Evolutionary conservation across 345 rosid species (phyloP), one percentile per base, ranked within the genome.

Genomic region (Citrus mangshanensis): DNA sequence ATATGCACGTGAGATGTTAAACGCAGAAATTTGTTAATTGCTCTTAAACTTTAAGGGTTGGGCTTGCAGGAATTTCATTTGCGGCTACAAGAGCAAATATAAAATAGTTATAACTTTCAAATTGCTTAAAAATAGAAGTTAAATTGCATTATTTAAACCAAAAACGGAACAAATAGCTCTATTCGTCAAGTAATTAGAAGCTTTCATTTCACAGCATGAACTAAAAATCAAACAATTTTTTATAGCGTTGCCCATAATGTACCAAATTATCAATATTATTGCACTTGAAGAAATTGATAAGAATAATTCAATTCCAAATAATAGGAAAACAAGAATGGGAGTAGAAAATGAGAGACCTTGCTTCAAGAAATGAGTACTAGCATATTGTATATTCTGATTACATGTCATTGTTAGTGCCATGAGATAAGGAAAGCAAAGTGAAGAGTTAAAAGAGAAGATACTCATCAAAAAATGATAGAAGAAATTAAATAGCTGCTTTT

Each of bases 1-100:
- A 72, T 96, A 96, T 18, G 99, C 81, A 76, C 79, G 88, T 81
- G 94, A 86, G 83, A 88, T 83, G 82, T 84, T 94, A 87, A 87
- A 89, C 77, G 77, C 51, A 46, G 16, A 46, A 12, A 46, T 12
- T 46, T 46, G 18, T 13, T 13, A 46, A 46, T 46, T 46, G 51
- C 51, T 46, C 51, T 46, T 12, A 13, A 46, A 12, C 51, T 46
- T 46, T 46, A 13, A 12, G 4, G 51, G 1, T 3, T 12, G 18
- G 18, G 18, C 51, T 3, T 1, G 51, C 51, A 46, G 51, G 5
- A 46, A 46, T 12, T 12, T 46, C 51, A 46, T 46, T 46, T 13
- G 51, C 16, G 1, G 4, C 46, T 46, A 5, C 18, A 46, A 12
- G 18, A 46, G 51, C 51, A 46, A 46, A 46, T 12, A 46, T 46